phyloP scores from a whole-genome alignment of 2,329 filamentous ascomycete species.

The Diplodia corticola region DNA sequence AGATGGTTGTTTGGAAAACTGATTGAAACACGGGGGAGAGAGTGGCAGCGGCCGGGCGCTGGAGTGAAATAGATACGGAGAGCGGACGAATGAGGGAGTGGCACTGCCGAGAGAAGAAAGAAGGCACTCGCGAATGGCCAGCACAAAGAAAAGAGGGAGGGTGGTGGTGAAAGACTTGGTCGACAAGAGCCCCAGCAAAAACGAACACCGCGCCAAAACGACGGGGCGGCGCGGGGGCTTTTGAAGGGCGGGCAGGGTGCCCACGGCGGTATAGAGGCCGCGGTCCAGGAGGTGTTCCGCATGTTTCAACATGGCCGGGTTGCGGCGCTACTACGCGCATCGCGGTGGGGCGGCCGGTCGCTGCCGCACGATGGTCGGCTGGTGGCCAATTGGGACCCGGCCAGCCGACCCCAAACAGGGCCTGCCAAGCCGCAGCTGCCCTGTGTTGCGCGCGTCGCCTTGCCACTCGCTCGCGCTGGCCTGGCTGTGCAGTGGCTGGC shows the following conservation, averaged over 20 bases:
- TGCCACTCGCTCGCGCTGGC: conserved; percentile 9
- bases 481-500: conserved; percentile 16
- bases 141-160: conserved; percentile 16
- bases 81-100: conserved; percentile 11
- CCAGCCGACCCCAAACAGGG: neutral
- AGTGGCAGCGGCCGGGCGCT: conserved; percentile 10
- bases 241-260: conserved; percentile 7
- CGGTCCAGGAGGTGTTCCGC: conserved; percentile 7
- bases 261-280: neutral
- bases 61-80: neutral
- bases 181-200: conserved; percentile 4
- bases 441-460: conserved; percentile 2
- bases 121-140: conserved; percentile 11
- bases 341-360: neutral
- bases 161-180: conserved; percentile 4
- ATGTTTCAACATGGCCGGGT: conserved; percentile 18
- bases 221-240: conserved; percentile 8
- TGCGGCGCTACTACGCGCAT: conserved; percentile 16
- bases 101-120: neutral
- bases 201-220: neutral
- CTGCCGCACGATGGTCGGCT: conserved; percentile 1
- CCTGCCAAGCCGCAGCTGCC: neutral
- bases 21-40: conserved; percentile 1
- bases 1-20: neutral
- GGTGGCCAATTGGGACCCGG: neutral